Evolutionary conservation across 192 early-diverging fungal genomes (phyloP), one percentile per base, ranked within the genome.

Genomic region (Geosiphon pyriformis): DNA sequence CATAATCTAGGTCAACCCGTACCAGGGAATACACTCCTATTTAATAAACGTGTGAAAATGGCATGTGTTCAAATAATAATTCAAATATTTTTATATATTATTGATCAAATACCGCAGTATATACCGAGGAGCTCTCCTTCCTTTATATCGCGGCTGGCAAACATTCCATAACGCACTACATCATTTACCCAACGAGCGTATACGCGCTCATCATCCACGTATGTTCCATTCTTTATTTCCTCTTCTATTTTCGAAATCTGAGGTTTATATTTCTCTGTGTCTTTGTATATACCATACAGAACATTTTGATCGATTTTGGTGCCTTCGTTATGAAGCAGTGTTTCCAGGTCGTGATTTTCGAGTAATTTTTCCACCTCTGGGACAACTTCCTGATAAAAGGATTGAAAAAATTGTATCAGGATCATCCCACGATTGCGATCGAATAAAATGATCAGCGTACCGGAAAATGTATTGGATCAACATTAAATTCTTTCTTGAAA

Each of bases 141-240:
- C 15, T 46, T 29, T 11, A 57, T 26, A 31, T 31, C 3, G 12
- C 34, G 22, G 2, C 53, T 22, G n/a, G 65, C 65, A 47, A 56
- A 66, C 65, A 66, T 46, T 2, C 65, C 65, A 20, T 29, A 66
- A 55, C 53, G 54, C 30, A 66, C n/a, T 12, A 22, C 29, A 42
- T 66, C 65, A 66, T 66, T 47, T 33, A 66, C 53, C 65, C 65
- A 66, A 22, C 65, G 52, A 46, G 52, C 33, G 46, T 66, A 66
- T n/a, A 66, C 25, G 11, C 65, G 12, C 27, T 34, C 35, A 57
- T 66, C 53, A 56, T 66, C 65, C 4, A 66, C 54, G 56, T 47
- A 66, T 33, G 65, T 66, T 29, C 65, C 65, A 30, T 66, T 47
- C 22, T 27, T 46, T 2, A 56, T 34, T 15, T 0, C 22, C 25